Evolutionary conservation across 768 basidiomycete species (phyloP), one percentile per base, ranked within the genome.

Genomic region (Tricholoma matsutake): DNA sequence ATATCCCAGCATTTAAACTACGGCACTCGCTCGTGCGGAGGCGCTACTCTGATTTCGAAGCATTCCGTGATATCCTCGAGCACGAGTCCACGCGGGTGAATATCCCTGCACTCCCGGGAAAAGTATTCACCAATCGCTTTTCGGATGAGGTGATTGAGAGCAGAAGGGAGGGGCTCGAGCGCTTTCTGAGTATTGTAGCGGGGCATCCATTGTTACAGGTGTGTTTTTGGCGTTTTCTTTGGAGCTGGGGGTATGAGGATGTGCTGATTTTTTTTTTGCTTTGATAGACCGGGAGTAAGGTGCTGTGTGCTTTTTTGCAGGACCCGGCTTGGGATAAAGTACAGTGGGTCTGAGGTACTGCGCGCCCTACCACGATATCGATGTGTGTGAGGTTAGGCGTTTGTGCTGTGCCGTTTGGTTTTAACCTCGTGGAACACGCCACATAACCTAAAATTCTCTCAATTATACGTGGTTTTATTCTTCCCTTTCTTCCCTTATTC

Each of bases 1-100:
- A 98, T 76, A 99, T 98, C 67, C 97, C 96, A 34, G 96, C 96
- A 0, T 99, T 99, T 82, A 97, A 98, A 73, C 84, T 98, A 45
- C 92, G 89, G n/a, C 91, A 93, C 76, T 94, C 92, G 9, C 79
- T 91, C 41, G 94, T 96, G 49, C 85, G 93, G 54, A 82, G 94
- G 49, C 88, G 94, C 53, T 96, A 96, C 73, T 93, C 89, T 43
- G 93, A 96, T 72, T 96, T 96, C 70, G 94, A 96, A 70, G 95
- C 96, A 1, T 99, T 99, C 82, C 88, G 95, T 54, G 96, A 99
- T 72, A 94, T 97, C 71, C 86, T 99, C 55, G 97, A 99, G 76
- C 88, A 94, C 68, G 97, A 99, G 76, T 92, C 89, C 4, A 97
- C 96, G 10, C 83, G 97, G 45, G 97, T 99, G 67, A 99, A 98